A percentile compares a stretch with the other conserved stretches of the same genome.
These are phyloP conservation scores for Geotrichum europaeum DNA, from an alignment of 1,139 yeast genomes.

Conservation along the genomic window DNA sequence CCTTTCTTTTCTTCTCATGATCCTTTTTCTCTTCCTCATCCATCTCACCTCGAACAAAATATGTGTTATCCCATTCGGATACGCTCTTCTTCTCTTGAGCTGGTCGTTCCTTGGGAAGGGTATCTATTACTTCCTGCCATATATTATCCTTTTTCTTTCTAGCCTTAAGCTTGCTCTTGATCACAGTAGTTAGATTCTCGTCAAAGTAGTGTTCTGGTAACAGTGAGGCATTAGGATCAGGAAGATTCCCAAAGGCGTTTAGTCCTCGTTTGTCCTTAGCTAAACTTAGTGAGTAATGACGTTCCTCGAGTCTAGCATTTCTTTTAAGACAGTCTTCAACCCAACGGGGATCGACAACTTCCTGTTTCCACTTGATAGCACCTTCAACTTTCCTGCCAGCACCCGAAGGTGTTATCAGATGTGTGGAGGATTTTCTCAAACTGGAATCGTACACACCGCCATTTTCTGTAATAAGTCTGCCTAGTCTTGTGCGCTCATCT, in stretches of 20 bases:
- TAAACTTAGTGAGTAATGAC: conserved; percentile 41
- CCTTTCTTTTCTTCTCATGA: not conserved
- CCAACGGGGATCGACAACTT: conserved; percentile 74
- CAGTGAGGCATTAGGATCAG: conserved; percentile 9
- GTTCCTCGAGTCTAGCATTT: conserved; percentile 50
- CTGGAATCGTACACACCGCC: conserved; percentile 61
- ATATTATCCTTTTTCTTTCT: conserved; percentile 21
- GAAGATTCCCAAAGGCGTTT: conserved; percentile 47
- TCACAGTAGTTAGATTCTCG: conserved; percentile 16
- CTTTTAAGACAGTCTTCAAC: conserved; percentile 56
- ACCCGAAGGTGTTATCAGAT: conserved; percentile 41
- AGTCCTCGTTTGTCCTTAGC: conserved; percentile 38
- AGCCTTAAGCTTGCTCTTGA: conserved; percentile 15
- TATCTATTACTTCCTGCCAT: conserved; percentile 26
- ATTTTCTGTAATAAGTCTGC: conserved; percentile 40
- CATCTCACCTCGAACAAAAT: not conserved
- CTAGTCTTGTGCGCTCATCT: conserved; percentile 34
- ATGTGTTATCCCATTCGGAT: conserved; percentile 9
- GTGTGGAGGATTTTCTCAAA: conserved; percentile 46
- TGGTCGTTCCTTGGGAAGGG: conserved; percentile 7
- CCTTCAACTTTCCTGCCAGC: conserved; percentile 60
- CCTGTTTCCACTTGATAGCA: conserved; percentile 63
- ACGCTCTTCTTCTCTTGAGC: not conserved
- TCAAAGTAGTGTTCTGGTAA: conserved; percentile 9
- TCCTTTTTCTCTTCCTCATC: not conserved